A percentile compares a stretch with the other conserved stretches of the same genome.
Conservation (phyloP, 2,329 filamentous ascomycete species). For the Cytospora mali region DNA sequence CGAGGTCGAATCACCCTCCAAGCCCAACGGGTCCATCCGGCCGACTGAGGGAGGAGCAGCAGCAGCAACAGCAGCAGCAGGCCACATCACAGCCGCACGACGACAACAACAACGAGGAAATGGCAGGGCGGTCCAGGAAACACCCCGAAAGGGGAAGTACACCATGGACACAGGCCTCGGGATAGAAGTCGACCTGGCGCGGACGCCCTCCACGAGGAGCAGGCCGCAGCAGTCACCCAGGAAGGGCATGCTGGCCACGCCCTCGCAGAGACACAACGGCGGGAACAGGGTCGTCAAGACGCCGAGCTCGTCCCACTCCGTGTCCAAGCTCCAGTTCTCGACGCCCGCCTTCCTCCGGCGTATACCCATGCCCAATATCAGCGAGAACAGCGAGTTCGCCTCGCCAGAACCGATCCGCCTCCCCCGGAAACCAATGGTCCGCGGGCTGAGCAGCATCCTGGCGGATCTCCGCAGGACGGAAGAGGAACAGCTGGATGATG, state of each 20-base stretch:
- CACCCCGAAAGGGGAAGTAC: slow-evolving; percentile 49
- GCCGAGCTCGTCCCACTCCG: slow-evolving; percentile 44
- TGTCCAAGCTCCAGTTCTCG: slow-evolving; percentile 61
- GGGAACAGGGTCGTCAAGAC: slow-evolving; percentile 45
- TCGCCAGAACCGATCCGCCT: slow-evolving; percentile 53
- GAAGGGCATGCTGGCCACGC: slow-evolving; percentile 48
- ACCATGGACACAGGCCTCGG: slow-evolving; percentile 29
- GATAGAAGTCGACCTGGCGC: slow-evolving; percentile 39
- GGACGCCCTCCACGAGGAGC: slow-evolving; percentile 57
- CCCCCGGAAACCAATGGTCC: slow-evolving; percentile 63
- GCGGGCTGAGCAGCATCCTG: slow-evolving; percentile 75
- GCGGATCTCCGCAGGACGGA: slow-evolving; percentile 70
- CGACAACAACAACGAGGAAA: slow-evolving; percentile 34
- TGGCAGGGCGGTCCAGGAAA: slow-evolving; percentile 44
- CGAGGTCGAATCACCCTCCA: slow-evolving; percentile 50
- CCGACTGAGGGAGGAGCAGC: slow-evolving; percentile 27
- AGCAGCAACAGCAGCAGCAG: neutral
- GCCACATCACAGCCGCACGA: slow-evolving; percentile 31
- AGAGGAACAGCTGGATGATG: slow-evolving; percentile 71
- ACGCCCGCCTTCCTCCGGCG: slow-evolving; percentile 73
- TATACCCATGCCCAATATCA: slow-evolving; percentile 52
- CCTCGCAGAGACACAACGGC: slow-evolving; percentile 53
- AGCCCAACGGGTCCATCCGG: slow-evolving; percentile 41
- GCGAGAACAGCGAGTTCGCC: slow-evolving; percentile 58
- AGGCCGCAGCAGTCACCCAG: slow-evolving; percentile 37